phyloP scores from a whole-genome alignment of 176 grass and related monocot species.

The Alloteropsis semialata region DNA sequence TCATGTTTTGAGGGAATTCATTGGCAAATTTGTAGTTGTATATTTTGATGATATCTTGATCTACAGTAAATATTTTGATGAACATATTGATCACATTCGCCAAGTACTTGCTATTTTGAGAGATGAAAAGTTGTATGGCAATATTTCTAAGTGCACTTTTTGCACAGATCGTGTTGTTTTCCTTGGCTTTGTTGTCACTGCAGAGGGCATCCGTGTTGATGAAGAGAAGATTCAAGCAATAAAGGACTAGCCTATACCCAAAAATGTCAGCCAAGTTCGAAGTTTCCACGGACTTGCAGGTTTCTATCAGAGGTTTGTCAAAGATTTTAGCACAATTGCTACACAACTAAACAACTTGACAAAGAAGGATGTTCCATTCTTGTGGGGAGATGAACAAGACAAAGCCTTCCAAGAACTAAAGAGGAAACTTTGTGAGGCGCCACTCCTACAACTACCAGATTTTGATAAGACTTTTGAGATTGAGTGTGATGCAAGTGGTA shows the following conservation, averaged over 20 bases:
- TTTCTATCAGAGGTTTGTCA: no score
- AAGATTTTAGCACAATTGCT: neutral
- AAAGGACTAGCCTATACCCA: neutral
- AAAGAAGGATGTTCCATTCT: constrained; percentile 4
- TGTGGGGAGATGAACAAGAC: neutral
- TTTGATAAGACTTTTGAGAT: no score
- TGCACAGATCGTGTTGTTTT: constrained; percentile 8
- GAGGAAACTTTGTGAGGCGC: no score
- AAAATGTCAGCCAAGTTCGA: neutral
- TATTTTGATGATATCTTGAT: neutral
- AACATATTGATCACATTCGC: neutral
- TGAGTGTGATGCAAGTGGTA: no score
- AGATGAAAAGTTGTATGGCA: no score
- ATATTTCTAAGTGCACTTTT: neutral
- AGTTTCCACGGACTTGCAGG: neutral
- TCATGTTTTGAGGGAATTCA: neutral
- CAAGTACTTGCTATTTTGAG: neutral
- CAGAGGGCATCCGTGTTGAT: neutral
- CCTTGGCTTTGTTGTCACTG: neutral
- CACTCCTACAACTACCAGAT: no score
- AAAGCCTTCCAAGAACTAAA: neutral
- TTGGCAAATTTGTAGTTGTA: neutral
- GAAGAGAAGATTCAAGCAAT: constrained; percentile 21
- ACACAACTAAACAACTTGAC: neutral
- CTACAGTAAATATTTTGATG: neutral